Evolutionary conservation across 2,329 filamentous ascomycete genomes (phyloP).

Genomic region (Hymenoscyphus fraxineus): DNA sequence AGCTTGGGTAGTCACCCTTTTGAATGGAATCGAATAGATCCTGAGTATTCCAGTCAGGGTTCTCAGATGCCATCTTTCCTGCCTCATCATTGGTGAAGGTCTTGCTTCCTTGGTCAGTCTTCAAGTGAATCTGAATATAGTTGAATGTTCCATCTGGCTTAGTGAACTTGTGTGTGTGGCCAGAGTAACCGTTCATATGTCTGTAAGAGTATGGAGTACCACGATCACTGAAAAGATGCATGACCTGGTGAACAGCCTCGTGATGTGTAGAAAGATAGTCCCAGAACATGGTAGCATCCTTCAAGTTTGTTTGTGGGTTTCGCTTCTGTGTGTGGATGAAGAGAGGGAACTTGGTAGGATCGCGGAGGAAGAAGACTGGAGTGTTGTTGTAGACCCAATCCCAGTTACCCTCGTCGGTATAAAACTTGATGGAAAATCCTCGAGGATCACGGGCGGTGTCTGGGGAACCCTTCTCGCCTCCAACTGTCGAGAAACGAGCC

Average conservation of each 20-base stretch:
- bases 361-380: conserved; percentile 72
- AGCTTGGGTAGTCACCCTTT: conserved; percentile 57
- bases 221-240: conserved; percentile 63
- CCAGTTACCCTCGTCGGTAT: conserved; percentile 67
- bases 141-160: conserved; percentile 63
- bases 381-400: conserved; percentile 76
- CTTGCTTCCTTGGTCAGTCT: conserved; percentile 59
- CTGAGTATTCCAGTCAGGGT: conserved; percentile 60
- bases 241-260: conserved; percentile 60
- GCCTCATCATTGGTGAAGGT: conserved; percentile 57
- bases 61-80: conserved; percentile 47
- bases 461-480: conserved; percentile 63
- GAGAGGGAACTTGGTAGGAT: conserved; percentile 70
- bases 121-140: conserved; percentile 63
- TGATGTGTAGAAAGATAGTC: conserved; percentile 55
- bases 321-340: conserved; percentile 78
- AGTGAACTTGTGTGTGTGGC: conserved; percentile 63
- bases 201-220: conserved; percentile 63
- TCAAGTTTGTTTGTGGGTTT: conserved; percentile 67
- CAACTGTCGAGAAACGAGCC: conserved; percentile 68
- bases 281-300: conserved; percentile 51
- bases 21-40: conserved; percentile 63
- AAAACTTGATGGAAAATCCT: conserved; percentile 68
- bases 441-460: conserved; percentile 65
- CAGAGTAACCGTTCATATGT: conserved; percentile 65